Base-by-base conservation (phyloP, 768 basidiomycete genomes). In the Pilatotrama ljubarskyi region DNA sequence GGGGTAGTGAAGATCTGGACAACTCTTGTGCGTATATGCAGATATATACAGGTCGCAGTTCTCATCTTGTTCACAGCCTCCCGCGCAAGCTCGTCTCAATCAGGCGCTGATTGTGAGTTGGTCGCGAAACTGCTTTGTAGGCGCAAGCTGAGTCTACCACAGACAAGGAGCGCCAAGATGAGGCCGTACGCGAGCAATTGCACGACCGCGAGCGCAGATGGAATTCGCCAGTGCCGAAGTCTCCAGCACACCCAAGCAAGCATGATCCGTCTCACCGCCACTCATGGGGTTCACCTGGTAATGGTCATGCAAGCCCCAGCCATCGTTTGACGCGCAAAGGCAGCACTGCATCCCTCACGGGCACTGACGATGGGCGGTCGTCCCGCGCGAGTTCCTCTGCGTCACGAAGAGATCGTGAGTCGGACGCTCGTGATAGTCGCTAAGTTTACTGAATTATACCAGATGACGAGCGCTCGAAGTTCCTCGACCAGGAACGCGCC, bases 381-480 rank as follows among this genome's bases (percentile, higher is more conserved):
- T 80, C 81, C 0, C 70, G 73, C 49, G 74, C 77, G 22, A 82
- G 77, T 44, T 83, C 83, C 0, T 54, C 74, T 11, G 71, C 74
- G 59, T 86, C 84, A 37, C 78, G 79, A 58, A 73, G 78, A n/a
- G 82, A 84, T 26, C 75, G 85, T 86, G 64, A 71, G 83, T 72
- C 46, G 29, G 7, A 7, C 10, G 14, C 36, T 41, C 22, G 20
- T 15, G 44, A 49, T 15, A 18, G 13, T 29, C 42, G 36, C 51
- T 55, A 46, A 13, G 14, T 47, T 38, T 40, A 35, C 49, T 66
- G 54, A 9, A 26, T 26, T 3, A 14, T 38, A 3, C 22, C 58
- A 85, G 85, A 82, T 69, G 74, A 69, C 47, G 83, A 84, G 41
- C 75, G 74, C 36, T 66, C 74, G 5, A 68, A 67, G 38, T 81